Conservation (phyloP, 2,329 filamentous ascomycete genomes). For the Colletotrichum kahawae region DNA sequence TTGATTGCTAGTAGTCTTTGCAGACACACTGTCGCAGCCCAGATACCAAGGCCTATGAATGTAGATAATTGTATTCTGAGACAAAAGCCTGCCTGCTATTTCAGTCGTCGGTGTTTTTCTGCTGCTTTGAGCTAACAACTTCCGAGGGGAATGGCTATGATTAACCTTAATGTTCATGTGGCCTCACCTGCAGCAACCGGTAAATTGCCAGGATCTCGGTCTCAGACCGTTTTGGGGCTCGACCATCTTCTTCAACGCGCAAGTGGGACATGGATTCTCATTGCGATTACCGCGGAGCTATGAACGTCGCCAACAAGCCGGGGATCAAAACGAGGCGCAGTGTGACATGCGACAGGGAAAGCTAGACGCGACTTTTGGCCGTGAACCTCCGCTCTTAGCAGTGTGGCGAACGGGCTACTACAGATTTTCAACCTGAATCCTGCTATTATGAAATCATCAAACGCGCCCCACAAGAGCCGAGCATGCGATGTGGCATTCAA, state of each 20-base stretch:
- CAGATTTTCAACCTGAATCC: neutral
- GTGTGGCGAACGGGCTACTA: neutral
- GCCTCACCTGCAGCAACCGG: neutral
- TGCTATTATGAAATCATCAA: neutral
- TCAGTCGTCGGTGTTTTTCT: neutral
- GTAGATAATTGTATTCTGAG: neutral
- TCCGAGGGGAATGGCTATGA: neutral
- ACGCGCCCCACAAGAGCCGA: neutral
- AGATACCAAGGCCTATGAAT: neutral
- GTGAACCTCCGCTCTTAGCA: neutral
- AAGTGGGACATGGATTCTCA: neutral
- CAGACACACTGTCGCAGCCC: neutral
- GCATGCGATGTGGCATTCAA: neutral
- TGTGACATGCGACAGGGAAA: neutral
- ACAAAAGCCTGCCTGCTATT: neutral
- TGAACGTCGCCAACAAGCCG: neutral
- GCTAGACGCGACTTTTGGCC: neutral
- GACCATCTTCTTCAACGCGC: neutral
- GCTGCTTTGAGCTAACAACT: neutral
- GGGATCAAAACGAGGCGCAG: neutral
- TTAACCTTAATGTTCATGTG: neutral
- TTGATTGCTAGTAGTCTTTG: neutral
- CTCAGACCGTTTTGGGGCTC: neutral
- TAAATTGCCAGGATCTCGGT: neutral
- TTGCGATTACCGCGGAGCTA: neutral